Evolutionary conservation across 2,329 filamentous ascomycete genomes (phyloP).

Genomic region (Colletotrichum truncatum): DNA sequence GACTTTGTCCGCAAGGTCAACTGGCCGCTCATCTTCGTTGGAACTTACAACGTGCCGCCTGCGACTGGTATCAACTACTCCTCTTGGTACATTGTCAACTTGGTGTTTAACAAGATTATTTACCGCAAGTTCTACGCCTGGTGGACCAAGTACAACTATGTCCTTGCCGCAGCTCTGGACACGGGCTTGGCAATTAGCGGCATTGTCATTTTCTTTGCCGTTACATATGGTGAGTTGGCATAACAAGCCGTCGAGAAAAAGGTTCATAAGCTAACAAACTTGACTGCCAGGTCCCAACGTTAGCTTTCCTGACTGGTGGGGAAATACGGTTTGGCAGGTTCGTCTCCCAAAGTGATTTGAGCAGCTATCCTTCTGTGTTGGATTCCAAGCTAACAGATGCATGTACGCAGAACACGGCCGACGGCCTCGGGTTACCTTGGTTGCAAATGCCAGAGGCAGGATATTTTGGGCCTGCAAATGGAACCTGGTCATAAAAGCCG

Average conservation of each 20-base stretch:
- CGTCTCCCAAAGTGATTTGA: too few species aligned
- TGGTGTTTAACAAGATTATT: constrained; percentile 64
- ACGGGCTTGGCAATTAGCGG: constrained; percentile 65
- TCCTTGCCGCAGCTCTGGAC: constrained; percentile 66
- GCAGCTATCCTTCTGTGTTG: too few species aligned
- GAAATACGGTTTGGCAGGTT: constrained; percentile 45
- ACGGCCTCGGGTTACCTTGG: too few species aligned
- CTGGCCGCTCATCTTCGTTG: constrained; percentile 63
- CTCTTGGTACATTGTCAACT: constrained; percentile 63
- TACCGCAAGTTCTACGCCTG: constrained; percentile 60
- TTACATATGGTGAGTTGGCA: constrained; percentile 44
- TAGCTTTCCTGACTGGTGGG: constrained; percentile 60
- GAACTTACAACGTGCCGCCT: constrained; percentile 58
- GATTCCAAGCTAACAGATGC: too few species aligned
- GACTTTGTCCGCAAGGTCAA: constrained; percentile 58
- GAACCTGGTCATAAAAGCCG: too few species aligned
- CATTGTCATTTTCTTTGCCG: constrained; percentile 57
- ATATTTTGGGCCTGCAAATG: too few species aligned
- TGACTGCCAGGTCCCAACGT: constrained; percentile 49
- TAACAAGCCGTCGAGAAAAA: constrained; percentile 46
- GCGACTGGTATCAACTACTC: constrained; percentile 65
- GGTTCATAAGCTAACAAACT: constrained; percentile 35
- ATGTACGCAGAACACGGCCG: too few species aligned
- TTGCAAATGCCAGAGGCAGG: too few species aligned
- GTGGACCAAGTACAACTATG: constrained; percentile 68